These are phyloP conservation scores for Aristolochia californica DNA, from an alignment of 164 flowering plant species.

Conservation along the genomic window DNA sequence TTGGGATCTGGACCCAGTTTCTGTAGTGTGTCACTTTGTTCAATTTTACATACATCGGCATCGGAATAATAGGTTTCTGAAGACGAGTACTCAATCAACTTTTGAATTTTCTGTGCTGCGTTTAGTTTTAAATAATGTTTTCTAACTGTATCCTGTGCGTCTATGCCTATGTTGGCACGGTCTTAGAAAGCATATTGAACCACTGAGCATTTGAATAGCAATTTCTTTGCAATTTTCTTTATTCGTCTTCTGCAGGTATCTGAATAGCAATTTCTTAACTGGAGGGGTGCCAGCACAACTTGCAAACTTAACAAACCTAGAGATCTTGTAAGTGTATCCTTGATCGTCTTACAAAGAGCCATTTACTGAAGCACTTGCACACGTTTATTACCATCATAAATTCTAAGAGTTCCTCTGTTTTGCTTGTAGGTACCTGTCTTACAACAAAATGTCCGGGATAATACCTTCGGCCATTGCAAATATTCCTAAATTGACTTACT, in stretches of 20 bases:
- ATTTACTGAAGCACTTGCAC: background rate
- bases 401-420: conserved; percentile 12
- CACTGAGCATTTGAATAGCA: background rate
- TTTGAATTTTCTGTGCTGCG: no score
- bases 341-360: background rate
- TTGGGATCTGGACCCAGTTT: no score
- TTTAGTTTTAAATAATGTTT: no score
- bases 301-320: conserved; percentile 81
- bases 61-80: no score
- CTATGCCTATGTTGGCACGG: no score
- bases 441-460: conserved; percentile 85
- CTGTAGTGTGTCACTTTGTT: no score
- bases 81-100: no score
- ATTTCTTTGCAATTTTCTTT: background rate
- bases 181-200: no score
- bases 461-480: conserved; percentile 70
- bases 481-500: conserved; percentile 62
- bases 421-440: conserved; percentile 62
- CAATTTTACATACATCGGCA: no score
- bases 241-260: conserved; percentile 37
- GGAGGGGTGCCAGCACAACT: conserved; percentile 94
- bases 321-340: conserved; percentile 23
- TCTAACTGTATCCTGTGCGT: no score
- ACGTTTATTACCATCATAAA: background rate
- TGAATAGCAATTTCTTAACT: conserved; percentile 77